Base-by-base conservation (phyloP, 2,329 filamentous ascomycete species). In the Fusarium heterosporum region DNA sequence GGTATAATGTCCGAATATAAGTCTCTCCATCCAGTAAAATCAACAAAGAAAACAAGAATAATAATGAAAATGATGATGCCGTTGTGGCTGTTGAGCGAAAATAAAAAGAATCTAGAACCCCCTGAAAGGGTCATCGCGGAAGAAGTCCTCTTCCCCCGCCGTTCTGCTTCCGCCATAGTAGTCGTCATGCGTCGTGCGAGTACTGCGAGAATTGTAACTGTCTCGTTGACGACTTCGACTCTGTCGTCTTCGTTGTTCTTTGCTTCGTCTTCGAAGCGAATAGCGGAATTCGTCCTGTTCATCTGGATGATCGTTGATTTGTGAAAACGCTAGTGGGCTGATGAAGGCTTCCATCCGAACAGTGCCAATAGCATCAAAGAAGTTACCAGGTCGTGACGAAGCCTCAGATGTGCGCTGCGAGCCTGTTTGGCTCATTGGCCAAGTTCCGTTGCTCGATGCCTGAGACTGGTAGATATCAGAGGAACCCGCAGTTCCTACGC, bases 331-430 rank as follows among this genome's bases (percentile, higher is more conserved):
- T 12, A 89, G 76, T 1, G 88, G 88, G 70, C 83, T 88, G 69
- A 99, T 96, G 77, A 98, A 99, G 0, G 96, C 96, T 78, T 98
- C 95, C 95, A 99, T 98, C 28, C 96, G 89, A 45, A 98, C 89
- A 3, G 94, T 98, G 2, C 94, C 93, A 58, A 96, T 90, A 2
- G 91, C 91, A 71, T 96, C 93, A 74, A 96, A 96, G 80, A 96
- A 94, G 76, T 89, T 88, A 57, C 80, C 80, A 1, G 81, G 79
- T 8, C 79, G 76, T 11, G 83, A 85, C 1, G 85, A 87, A 4
- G 84, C 83, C 62, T 88, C 85, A 0, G 85, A 86, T 4, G 84
- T 85, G n/a, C 84, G 80, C 61, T 83, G 80, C 7, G 84, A 85
- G 4, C 78, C 75, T 43, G 74, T 76, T 61, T 79, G 81, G 61